Evolutionary conservation across 1,139 yeast genomes (phyloP).

Genomic region (Yamadazyma mexicana): DNA sequence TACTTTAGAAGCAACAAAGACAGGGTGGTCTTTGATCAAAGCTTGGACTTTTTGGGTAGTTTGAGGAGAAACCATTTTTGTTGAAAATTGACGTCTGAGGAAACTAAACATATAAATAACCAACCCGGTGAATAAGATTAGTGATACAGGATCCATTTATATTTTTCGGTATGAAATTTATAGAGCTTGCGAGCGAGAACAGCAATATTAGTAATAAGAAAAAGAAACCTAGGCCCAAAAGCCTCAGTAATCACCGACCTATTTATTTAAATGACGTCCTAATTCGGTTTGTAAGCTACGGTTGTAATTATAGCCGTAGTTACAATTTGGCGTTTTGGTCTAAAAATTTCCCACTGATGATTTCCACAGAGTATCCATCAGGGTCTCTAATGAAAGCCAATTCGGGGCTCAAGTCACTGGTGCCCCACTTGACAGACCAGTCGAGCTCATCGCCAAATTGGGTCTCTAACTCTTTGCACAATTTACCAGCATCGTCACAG

Average conservation of each 20-base stretch:
- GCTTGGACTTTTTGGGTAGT: slow-evolving; percentile 58
- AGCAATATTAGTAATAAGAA: slow-evolving; percentile 1
- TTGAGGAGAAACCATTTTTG: slow-evolving; percentile 45
- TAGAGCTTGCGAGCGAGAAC: not conserved
- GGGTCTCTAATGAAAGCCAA: slow-evolving; percentile 84
- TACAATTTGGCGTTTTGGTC: slow-evolving; percentile 5
- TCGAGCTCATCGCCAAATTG: slow-evolving; percentile 32
- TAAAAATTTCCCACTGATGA: slow-evolving; percentile 31
- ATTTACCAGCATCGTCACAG: slow-evolving; percentile 60
- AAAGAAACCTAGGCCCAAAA: too few relatives aligned
- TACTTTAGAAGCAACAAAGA: slow-evolving; percentile 85
- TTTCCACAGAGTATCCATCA: slow-evolving; percentile 86
- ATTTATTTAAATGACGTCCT: too few relatives aligned
- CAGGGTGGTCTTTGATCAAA: slow-evolving; percentile 63
- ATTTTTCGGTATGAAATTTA: too few relatives aligned
- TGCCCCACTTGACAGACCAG: slow-evolving; percentile 56
- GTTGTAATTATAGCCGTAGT: too few relatives aligned
- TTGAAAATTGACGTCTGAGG: slow-evolving; percentile 9
- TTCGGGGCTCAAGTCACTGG: slow-evolving; percentile 34
- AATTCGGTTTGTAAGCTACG: too few relatives aligned
- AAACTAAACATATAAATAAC: slow-evolving; percentile 10
- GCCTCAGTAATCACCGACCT: not conserved
- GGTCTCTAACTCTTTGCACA: slow-evolving; percentile 52
- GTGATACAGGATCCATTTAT: not conserved
- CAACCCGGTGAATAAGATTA: not conserved